A percentile compares a stretch with the other conserved stretches of the same genome.
phyloP scores from a whole-genome alignment of 495 filamentous ascomycete species.

The Aspergillus sclerotioniger region DNA sequence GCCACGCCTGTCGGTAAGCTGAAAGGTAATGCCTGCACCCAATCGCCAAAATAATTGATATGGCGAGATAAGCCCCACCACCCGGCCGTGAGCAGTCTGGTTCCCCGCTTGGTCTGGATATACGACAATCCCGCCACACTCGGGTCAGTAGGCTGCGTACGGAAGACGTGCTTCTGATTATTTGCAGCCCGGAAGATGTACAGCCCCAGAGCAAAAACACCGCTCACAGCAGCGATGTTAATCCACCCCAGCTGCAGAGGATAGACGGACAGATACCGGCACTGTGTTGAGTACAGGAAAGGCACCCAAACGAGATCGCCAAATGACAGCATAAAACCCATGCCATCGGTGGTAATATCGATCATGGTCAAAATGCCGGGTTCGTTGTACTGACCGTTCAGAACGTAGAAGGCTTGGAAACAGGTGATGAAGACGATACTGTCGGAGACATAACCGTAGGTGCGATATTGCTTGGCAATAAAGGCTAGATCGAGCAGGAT shows the following conservation, averaged over 20 bases:
- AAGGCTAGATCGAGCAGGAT: slow-evolving; percentile 73
- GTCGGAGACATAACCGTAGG: slow-evolving; percentile 70
- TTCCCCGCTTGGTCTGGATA: slow-evolving; percentile 74
- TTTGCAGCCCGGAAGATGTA: slow-evolving; percentile 81
- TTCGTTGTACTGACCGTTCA: slow-evolving; percentile 77
- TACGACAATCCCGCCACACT: slow-evolving; percentile 67
- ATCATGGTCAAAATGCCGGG: slow-evolving; percentile 81
- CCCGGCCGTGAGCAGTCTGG: slow-evolving; percentile 68
- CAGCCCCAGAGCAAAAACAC: slow-evolving; percentile 63
- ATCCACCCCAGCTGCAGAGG: slow-evolving; percentile 66
- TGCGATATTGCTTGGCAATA: slow-evolving; percentile 74
- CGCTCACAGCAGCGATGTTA: slow-evolving; percentile 54
- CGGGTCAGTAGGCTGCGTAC: slow-evolving; percentile 73
- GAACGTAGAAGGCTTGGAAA: slow-evolving; percentile 71
- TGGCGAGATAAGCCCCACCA: slow-evolving; percentile 89
- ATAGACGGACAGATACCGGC: slow-evolving; percentile 72
- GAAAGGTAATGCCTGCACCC: slow-evolving; percentile 82
- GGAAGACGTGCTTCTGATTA: slow-evolving; percentile 80
- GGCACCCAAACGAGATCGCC: slow-evolving; percentile 87
- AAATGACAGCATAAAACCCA: slow-evolving; percentile 85
- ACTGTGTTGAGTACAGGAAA: slow-evolving; percentile 75
- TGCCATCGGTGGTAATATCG: slow-evolving; percentile 83
- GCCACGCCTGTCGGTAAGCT: slow-evolving; percentile 77
- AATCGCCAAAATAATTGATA: slow-evolving; percentile 90
- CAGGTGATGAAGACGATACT: slow-evolving; percentile 70